A percentile compares a stretch with the other conserved stretches of the same genome.
These are phyloP conservation scores for Myrica gale DNA, from an alignment of 306 rosid species.

Conservation along the genomic window DNA sequence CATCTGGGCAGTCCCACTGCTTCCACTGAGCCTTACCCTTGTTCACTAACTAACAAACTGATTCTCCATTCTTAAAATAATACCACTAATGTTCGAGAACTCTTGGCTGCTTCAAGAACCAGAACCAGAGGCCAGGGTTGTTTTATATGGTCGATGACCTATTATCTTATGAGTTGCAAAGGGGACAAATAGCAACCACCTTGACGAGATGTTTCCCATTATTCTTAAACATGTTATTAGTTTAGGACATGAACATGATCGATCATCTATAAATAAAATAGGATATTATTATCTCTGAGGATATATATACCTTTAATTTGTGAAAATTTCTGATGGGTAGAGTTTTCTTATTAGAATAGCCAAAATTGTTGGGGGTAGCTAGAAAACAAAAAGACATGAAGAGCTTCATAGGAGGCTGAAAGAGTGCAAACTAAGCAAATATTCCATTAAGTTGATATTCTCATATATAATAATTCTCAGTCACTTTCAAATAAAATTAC, in stretches of 20 bases:
- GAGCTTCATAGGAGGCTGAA: background rate
- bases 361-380: background rate
- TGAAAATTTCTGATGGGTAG: no score
- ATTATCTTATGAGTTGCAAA: background rate
- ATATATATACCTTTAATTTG: no score
- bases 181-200: constrained; percentile 22
- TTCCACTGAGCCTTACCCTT: background rate
- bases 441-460: constrained; percentile 10
- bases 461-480: background rate
- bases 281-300: no score
- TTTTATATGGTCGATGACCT: background rate
- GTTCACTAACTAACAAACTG: no score
- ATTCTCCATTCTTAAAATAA: no score
- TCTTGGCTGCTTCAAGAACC: no score
- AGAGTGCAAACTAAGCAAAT: background rate
- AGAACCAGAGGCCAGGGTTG: background rate
- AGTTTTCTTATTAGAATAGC: no score
- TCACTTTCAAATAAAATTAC: background rate
- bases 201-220: constrained; percentile 14
- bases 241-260: background rate
- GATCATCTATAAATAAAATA: background rate
- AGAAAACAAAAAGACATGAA: background rate
- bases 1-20: constrained; percentile 19
- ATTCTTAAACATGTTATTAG: constrained; percentile 15
- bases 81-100: no score